Percentiles rank a stretch among this genome's conserved stretches.
phyloP scores from a whole-genome alignment of 2,329 filamentous ascomycete genomes.

The Epicoccum sorghinum region DNA sequence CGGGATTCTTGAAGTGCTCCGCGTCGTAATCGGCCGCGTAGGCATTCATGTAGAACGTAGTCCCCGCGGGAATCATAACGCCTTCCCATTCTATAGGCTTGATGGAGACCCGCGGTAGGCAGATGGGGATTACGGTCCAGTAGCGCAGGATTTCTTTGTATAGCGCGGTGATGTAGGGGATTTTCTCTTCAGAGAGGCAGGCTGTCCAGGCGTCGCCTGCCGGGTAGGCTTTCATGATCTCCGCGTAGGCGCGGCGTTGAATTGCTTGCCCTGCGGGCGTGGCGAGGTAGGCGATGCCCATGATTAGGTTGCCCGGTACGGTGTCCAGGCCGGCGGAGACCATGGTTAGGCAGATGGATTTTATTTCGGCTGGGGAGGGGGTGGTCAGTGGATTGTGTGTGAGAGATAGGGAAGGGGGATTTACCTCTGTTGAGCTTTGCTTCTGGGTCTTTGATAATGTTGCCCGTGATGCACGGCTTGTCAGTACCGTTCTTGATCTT shows the following conservation, averaged over 20 bases:
- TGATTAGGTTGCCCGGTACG: conserved; percentile 78
- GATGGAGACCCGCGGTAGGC: conserved; percentile 73
- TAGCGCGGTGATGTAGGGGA: conserved; percentile 77
- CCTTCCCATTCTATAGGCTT: conserved; percentile 74
- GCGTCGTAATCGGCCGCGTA: conserved; percentile 77
- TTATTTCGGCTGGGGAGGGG: conserved; percentile 67
- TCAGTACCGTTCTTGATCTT: conserved; percentile 67
- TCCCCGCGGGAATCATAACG: conserved; percentile 72
- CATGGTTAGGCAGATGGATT: conserved; percentile 82
- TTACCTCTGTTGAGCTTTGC: conserved; percentile 70
- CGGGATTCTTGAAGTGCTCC: conserved; percentile 68
- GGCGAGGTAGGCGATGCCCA: conserved; percentile 79
- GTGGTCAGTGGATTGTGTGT: too few species aligned
- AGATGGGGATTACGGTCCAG: conserved; percentile 81
- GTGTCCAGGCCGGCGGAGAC: conserved; percentile 83
- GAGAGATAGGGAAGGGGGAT: too few species aligned
- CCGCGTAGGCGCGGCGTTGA: conserved; percentile 71
- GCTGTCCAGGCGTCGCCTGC: conserved; percentile 77
- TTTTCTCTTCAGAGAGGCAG: conserved; percentile 74
- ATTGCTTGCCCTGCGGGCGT: conserved; percentile 70
- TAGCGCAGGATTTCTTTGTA: conserved; percentile 80
- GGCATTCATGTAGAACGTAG: conserved; percentile 79
- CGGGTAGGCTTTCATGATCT: conserved; percentile 74
- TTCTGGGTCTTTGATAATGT: conserved; percentile 73
- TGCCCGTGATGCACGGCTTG: conserved; percentile 71